A percentile compares a stretch with the other conserved stretches of the same genome.
Conservation (phyloP, 768 basidiomycete genomes). For the Leccinum disarticulatum region DNA sequence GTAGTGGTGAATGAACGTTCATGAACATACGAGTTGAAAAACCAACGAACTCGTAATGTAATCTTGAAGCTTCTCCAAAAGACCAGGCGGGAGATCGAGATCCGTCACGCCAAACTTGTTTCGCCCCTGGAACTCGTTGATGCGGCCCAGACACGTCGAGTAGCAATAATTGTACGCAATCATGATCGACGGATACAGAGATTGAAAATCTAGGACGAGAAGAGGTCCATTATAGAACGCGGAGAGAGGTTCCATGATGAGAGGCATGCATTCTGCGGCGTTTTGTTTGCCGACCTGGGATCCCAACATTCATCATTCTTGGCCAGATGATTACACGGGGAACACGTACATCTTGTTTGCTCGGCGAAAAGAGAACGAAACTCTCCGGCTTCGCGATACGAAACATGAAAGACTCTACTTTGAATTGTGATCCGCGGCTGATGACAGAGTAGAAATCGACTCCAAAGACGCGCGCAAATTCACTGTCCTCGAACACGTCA, state of each 20-base stretch:
- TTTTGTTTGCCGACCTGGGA: slow-evolving; percentile 90
- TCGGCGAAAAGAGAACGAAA: slow-evolving; percentile 89
- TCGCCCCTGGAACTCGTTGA: slow-evolving; percentile 81
- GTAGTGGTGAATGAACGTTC: background rate
- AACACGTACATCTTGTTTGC: slow-evolving; percentile 68
- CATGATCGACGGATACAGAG: slow-evolving; percentile 96
- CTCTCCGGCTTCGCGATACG: slow-evolving; percentile 95
- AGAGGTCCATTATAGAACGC: slow-evolving; percentile 93
- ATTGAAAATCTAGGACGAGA: slow-evolving; percentile 94
- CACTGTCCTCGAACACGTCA: slow-evolving; percentile 47
- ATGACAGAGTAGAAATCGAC: slow-evolving; percentile 97
- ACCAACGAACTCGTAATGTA: slow-evolving; percentile 66
- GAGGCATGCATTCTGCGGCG: slow-evolving; percentile 92
- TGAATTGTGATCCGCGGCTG: slow-evolving; percentile 95
- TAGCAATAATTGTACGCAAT: slow-evolving; percentile 98
- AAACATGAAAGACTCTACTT: slow-evolving; percentile 99
- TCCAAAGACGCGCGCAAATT: slow-evolving; percentile 96
- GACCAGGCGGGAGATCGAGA: slow-evolving; percentile 62
- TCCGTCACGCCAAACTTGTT: slow-evolving; percentile 88
- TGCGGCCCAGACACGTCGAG: slow-evolving; percentile 92
- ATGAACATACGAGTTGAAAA: background rate
- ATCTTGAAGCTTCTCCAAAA: slow-evolving; percentile 68
- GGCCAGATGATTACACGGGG: background rate
- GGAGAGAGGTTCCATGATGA: slow-evolving; percentile 93
- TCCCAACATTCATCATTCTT: background rate